Percentiles rank a stretch among this genome's conserved stretches.
Evolutionary conservation across 2,329 filamentous ascomycete species (phyloP).

Genomic region (Phoma sp.): DNA sequence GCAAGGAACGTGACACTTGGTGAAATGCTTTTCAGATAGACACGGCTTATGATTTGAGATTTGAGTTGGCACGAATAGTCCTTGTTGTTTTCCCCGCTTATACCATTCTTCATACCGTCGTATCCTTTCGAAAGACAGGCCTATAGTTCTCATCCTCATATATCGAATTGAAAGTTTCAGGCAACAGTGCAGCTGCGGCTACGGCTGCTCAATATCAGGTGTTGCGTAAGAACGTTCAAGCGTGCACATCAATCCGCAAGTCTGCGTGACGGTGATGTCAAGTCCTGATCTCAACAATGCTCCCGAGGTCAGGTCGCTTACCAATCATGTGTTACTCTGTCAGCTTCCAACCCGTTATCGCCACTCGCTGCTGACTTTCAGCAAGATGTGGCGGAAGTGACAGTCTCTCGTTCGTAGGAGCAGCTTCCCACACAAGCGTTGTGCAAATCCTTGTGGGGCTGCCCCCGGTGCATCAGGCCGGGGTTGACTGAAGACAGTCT

Average conservation of each 20-base stretch:
- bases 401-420: background rate
- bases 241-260: background rate
- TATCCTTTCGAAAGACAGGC: background rate
- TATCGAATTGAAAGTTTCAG: background rate
- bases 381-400: too few species aligned
- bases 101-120: conserved; percentile 11
- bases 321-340: conserved; percentile 22
- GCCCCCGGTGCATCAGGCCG: too few species aligned
- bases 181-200: background rate
- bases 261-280: conserved; percentile 6
- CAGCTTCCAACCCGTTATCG: conserved; percentile 4
- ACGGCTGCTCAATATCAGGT: conserved; percentile 2
- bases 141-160: background rate
- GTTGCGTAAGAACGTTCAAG: background rate
- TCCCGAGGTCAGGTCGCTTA: conserved; percentile 17
- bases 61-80: background rate
- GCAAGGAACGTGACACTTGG: conserved; percentile 41
- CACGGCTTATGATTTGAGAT: background rate
- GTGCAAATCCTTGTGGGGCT: too few species aligned
- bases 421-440: background rate
- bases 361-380: background rate
- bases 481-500: background rate
- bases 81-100: conserved; percentile 6
- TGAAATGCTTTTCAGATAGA: conserved; percentile 40
- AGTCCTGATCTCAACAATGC: conserved; percentile 13